A percentile compares a stretch with the other conserved stretches of the same genome.
Evolutionary conservation across 2,329 filamentous ascomycete genomes (phyloP).

Genomic region (Ophiostoma perfectum): DNA sequence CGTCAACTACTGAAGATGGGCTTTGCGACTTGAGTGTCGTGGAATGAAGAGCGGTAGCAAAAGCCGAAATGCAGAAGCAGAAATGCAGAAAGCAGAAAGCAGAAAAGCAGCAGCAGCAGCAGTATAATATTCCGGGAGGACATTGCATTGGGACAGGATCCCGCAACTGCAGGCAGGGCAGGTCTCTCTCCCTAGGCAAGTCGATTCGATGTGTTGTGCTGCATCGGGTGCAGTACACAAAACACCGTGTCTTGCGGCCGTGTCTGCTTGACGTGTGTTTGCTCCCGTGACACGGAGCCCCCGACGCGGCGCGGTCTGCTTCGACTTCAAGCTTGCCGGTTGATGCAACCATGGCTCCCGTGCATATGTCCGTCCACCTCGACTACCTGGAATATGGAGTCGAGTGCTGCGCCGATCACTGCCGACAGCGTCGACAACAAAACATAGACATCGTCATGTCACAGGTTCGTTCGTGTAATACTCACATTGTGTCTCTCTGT

Average conservation of each 20-base stretch:
- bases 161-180: constrained; percentile 6
- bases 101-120: constrained; percentile 48
- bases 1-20: constrained; percentile 32
- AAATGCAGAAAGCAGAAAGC: no score
- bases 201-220: background rate
- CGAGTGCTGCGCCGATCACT: background rate
- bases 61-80: background rate
- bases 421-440: background rate
- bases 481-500: constrained; percentile 15
- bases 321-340: background rate
- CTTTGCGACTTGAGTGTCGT: constrained; percentile 21
- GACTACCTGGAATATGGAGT: background rate
- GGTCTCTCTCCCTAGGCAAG: constrained; percentile 9
- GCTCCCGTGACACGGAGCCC: constrained; percentile 18
- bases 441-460: background rate
- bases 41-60: constrained; percentile 15
- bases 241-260: background rate
- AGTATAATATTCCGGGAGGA: constrained; percentile 39
- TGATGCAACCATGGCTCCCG: constrained; percentile 8
- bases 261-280: background rate
- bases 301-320: background rate
- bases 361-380: background rate
- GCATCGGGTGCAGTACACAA: background rate
- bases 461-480: constrained; percentile 16
- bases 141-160: constrained; percentile 2